Evolutionary conservation across 306 rosid genomes (phyloP).

Genomic region (Begonia masoniana): DNA sequence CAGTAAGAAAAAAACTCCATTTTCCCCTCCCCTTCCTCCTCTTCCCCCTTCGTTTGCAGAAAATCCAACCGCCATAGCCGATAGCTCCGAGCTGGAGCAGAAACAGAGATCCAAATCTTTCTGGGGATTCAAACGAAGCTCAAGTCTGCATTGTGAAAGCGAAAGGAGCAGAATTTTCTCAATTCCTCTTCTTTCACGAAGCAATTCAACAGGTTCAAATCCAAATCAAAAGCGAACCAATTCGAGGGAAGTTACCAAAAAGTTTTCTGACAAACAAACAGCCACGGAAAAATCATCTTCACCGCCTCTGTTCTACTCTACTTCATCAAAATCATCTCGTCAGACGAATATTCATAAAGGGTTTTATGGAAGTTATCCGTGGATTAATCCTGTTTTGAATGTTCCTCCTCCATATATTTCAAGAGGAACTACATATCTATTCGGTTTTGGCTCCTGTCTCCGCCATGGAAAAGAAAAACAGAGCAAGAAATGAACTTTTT

Average conservation of each 20-base stretch:
- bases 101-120: constrained; percentile 49
- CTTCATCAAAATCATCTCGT: constrained; percentile 34
- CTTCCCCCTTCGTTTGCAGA: constrained; percentile 33
- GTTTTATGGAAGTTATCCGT: constrained; percentile 33
- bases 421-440: constrained; percentile 51
- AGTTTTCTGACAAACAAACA: constrained; percentile 22
- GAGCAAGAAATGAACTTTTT: constrained; percentile 39
- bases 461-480: constrained; percentile 47
- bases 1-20: background rate
- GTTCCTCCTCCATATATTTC: constrained; percentile 68
- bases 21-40: constrained; percentile 25
- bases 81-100: constrained; percentile 18
- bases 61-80: constrained; percentile 23
- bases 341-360: constrained; percentile 53
- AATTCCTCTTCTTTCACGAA: constrained; percentile 49
- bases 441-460: constrained; percentile 56
- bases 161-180: constrained; percentile 35
- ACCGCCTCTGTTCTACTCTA: constrained; percentile 16
- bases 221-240: constrained; percentile 31
- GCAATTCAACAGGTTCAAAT: constrained; percentile 67
- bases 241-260: constrained; percentile 21
- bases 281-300: constrained; percentile 22
- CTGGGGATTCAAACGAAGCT: constrained; percentile 87
- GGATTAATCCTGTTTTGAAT: constrained; percentile 59
- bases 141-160: constrained; percentile 55